Evolutionary conservation across 2,329 filamentous ascomycete species (phyloP).

Genomic region (Furcasterigmium furcatum): DNA sequence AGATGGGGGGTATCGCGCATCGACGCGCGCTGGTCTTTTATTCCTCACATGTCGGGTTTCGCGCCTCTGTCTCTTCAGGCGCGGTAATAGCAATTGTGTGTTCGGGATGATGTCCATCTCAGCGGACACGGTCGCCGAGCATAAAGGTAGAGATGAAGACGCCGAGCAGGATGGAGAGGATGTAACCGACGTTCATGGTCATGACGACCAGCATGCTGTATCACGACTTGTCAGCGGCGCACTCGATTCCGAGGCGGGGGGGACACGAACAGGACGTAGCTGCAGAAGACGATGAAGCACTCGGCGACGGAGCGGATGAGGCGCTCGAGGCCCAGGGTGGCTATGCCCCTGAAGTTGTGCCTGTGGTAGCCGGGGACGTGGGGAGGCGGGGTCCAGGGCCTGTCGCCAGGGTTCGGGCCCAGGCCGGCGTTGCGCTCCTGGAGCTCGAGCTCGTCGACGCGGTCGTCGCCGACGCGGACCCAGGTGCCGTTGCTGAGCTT

Average conservation of each 20-base stretch:
- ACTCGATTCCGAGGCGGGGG: background rate
- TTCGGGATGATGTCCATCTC: too few relatives aligned
- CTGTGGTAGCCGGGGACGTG: too few relatives aligned
- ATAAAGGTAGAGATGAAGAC: constrained; percentile 74
- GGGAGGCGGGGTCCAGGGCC: too few relatives aligned
- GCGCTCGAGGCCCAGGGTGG: too few relatives aligned
- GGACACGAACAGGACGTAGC: constrained; percentile 72
- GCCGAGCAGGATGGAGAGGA: constrained; percentile 65
- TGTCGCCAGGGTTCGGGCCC: background rate
- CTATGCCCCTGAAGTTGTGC: too few relatives aligned
- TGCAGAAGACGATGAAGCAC: constrained; percentile 20
- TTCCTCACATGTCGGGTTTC: too few relatives aligned
- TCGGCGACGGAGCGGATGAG: constrained; percentile 1
- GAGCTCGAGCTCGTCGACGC: background rate
- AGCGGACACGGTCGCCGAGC: too few relatives aligned
- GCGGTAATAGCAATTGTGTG: too few relatives aligned
- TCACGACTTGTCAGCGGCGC: background rate
- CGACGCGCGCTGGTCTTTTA: too few relatives aligned
- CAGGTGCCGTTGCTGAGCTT: background rate
- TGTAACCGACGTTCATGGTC: constrained; percentile 76
- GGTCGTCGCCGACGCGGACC: background rate
- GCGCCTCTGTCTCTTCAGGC: too few relatives aligned
- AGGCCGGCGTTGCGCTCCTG: background rate
- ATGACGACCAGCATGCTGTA: constrained; percentile 78
- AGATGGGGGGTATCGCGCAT: too few relatives aligned